These are phyloP conservation scores for Lactifluus subvellereus DNA, from an alignment of 768 basidiomycete genomes.

Conservation along the genomic window DNA sequence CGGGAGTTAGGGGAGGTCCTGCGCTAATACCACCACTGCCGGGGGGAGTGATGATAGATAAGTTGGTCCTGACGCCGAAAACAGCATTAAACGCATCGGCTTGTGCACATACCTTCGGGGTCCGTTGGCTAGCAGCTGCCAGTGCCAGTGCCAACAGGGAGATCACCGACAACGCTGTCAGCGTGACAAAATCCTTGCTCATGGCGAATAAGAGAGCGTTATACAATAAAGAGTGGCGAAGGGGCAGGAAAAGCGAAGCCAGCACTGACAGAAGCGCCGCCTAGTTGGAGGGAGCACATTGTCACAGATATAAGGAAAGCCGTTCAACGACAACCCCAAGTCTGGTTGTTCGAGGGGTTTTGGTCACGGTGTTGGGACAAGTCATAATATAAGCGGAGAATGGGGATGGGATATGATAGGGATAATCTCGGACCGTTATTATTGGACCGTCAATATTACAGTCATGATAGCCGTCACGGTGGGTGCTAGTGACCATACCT, in stretches of 20 bases:
- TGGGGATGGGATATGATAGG: no score
- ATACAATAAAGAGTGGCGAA: constrained; percentile 23
- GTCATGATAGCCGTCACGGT: background rate
- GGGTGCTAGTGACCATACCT: background rate
- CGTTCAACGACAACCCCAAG: constrained; percentile 40
- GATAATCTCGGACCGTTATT: background rate
- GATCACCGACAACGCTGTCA: constrained; percentile 26
- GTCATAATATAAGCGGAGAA: background rate
- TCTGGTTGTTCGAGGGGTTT: constrained; percentile 24
- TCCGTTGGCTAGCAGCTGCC: background rate
- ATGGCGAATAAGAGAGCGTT: background rate
- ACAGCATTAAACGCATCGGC: constrained; percentile 46
- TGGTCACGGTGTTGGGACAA: background rate
- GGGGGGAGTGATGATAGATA: constrained; percentile 28
- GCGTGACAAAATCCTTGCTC: constrained; percentile 20
- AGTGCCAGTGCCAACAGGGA: background rate
- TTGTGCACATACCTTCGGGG: constrained; percentile 27
- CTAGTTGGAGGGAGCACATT: constrained; percentile 38
- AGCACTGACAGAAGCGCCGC: constrained; percentile 33
- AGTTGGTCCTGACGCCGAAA: constrained; percentile 44
- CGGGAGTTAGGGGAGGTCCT: background rate
- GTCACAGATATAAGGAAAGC: constrained; percentile 29
- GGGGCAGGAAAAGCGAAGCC: constrained; percentile 26
- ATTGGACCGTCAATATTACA: background rate
- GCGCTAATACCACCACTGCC: constrained; percentile 28